Evolutionary conservation across 2,329 filamentous ascomycete genomes (phyloP).

Genomic region (Calonectria ilicicola): DNA sequence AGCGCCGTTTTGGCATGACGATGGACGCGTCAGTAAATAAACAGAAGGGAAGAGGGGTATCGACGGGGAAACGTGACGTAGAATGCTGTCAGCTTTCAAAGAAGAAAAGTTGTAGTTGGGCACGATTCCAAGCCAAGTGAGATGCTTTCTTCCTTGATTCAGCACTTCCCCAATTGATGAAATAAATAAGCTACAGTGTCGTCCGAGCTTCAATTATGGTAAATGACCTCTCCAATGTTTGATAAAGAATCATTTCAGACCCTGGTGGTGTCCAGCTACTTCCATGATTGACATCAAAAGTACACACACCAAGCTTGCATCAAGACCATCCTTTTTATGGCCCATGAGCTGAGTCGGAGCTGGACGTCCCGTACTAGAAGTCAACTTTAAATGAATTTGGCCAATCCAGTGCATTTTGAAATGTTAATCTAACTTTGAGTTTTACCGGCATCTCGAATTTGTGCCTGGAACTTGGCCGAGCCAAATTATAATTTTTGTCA

Average conservation of each 20-base stretch:
- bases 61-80: no score
- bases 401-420: background rate
- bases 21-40: background rate
- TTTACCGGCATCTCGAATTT: background rate
- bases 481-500: background rate
- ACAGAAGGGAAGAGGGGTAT: background rate
- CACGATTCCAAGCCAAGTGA: no score
- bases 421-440: background rate
- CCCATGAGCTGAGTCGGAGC: background rate
- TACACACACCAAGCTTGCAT: background rate
- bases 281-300: background rate
- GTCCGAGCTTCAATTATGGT: no score
- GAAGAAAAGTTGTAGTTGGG: no score
- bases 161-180: no score
- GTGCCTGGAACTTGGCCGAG: background rate
- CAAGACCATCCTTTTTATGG: background rate
- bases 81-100: no score
- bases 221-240: no score
- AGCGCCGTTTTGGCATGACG: background rate
- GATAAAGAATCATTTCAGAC: background rate
- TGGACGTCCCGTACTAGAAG: background rate
- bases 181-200: no score
- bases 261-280: background rate
- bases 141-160: no score
- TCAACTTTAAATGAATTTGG: background rate